phyloP scores from a whole-genome alignment of 2,329 filamentous ascomycete genomes.

The Domatiomyces catenatus region DNA sequence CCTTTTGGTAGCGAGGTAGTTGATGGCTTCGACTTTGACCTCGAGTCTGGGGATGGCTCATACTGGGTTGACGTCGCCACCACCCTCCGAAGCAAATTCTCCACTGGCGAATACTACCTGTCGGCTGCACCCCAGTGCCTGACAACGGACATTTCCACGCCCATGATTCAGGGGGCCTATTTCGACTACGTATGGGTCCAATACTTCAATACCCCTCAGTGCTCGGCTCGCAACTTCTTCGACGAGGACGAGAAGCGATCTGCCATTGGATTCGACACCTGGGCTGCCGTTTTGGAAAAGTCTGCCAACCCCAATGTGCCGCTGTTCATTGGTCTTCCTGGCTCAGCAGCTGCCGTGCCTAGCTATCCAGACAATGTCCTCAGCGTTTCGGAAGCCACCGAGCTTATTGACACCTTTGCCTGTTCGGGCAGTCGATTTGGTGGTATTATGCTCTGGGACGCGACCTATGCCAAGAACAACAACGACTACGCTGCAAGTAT shows the following conservation, averaged over 20 bases:
- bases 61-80: slow-evolving; percentile 49
- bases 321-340: slow-evolving; percentile 39
- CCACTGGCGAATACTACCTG: slow-evolving; percentile 37
- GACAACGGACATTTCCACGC: slow-evolving; percentile 42
- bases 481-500: slow-evolving; percentile 1
- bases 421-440: slow-evolving; percentile 34
- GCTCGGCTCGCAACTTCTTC: slow-evolving; percentile 34
- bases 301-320: slow-evolving; percentile 31
- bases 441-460: slow-evolving; percentile 47
- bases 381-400: slow-evolving; percentile 24
- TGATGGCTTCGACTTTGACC: slow-evolving; percentile 66
- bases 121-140: slow-evolving; percentile 54
- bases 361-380: slow-evolving; percentile 25
- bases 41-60: slow-evolving; percentile 41
- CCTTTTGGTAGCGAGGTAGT: slow-evolving; percentile 50
- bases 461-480: slow-evolving; percentile 35
- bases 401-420: slow-evolving; percentile 32
- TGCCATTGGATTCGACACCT: slow-evolving; percentile 33
- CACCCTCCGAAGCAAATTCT: slow-evolving; percentile 42
- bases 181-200: slow-evolving; percentile 43
- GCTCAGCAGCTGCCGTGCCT: slow-evolving; percentile 19
- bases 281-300: slow-evolving; percentile 26
- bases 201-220: slow-evolving; percentile 39
- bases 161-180: slow-evolving; percentile 28
- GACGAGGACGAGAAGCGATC: slow-evolving; percentile 18